Evolutionary conservation across 768 basidiomycete genomes (phyloP).

Genomic region (Rhizopogon vesiculosus): DNA sequence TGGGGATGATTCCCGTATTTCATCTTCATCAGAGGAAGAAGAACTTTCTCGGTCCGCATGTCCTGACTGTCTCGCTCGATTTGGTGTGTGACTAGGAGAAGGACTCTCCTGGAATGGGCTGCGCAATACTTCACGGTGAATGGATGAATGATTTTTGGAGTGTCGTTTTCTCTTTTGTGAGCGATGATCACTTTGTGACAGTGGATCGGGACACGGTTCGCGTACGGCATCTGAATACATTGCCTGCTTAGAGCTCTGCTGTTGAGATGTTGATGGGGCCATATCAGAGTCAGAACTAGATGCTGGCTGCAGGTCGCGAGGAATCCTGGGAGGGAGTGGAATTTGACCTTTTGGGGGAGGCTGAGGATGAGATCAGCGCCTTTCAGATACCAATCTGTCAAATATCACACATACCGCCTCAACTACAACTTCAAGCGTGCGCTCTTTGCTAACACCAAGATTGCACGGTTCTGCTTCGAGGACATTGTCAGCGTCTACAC

Average conservation of each 20-base stretch:
- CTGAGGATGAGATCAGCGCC: constrained; percentile 12
- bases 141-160: background rate
- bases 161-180: constrained; percentile 4
- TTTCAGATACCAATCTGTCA: background rate
- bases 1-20: constrained; percentile 12
- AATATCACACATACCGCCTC: constrained; percentile 43
- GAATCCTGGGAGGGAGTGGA: constrained; percentile 15
- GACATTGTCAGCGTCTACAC: constrained; percentile 48
- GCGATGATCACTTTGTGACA: constrained; percentile 18
- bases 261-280: constrained; percentile 6
- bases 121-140: background rate
- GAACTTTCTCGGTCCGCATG: background rate
- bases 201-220: constrained; percentile 12
- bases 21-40: background rate
- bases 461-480: constrained; percentile 53
- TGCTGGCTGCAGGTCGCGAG: constrained; percentile 5
- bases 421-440: constrained; percentile 53
- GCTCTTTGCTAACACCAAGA: constrained; percentile 46
- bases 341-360: constrained; percentile 21
- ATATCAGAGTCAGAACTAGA: constrained; percentile 18
- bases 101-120: background rate
- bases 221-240: constrained; percentile 2
- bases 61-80: background rate
- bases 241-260: background rate
- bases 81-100: background rate